Evolutionary conservation across 2,329 filamentous ascomycete species (phyloP).

Genomic region (Trichoderma atrobrunneum): DNA sequence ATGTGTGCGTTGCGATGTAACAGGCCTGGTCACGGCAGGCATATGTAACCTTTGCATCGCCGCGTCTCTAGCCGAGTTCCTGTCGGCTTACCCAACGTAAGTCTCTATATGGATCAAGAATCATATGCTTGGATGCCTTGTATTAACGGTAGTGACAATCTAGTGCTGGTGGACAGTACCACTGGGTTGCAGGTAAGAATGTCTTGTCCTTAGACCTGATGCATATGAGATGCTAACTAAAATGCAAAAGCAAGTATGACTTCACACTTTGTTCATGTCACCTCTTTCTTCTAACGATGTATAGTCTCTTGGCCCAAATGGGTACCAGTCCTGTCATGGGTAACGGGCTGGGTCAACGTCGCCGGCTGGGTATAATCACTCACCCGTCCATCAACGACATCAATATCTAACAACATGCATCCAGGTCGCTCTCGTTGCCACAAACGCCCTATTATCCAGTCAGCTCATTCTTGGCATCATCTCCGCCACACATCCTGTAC

Average conservation of each 20-base stretch:
- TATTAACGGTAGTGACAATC: neutral
- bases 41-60: constrained; percentile 48
- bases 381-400: neutral
- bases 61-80: constrained; percentile 66
- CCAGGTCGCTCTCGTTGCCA: constrained; percentile 60
- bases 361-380: constrained; percentile 53
- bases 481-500: constrained; percentile 51
- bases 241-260: constrained; percentile 11
- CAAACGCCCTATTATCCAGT: constrained; percentile 64
- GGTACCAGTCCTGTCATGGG: constrained; percentile 31
- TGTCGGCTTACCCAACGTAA: constrained; percentile 57
- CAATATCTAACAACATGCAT: neutral
- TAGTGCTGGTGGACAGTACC: constrained; percentile 59
- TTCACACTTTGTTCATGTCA: neutral
- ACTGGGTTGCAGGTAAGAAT: constrained; percentile 60
- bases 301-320: constrained; percentile 27
- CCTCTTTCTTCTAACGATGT: neutral
- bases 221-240: constrained; percentile 45
- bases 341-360: constrained; percentile 60
- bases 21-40: constrained; percentile 33
- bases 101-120: neutral
- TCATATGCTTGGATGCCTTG: neutral
- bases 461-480: constrained; percentile 66
- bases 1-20: neutral
- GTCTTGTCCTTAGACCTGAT: constrained; percentile 53